Evolutionary conservation across 371 early-diverging fungal species (phyloP).

Genomic region (Lichtheimia corymbifera): DNA sequence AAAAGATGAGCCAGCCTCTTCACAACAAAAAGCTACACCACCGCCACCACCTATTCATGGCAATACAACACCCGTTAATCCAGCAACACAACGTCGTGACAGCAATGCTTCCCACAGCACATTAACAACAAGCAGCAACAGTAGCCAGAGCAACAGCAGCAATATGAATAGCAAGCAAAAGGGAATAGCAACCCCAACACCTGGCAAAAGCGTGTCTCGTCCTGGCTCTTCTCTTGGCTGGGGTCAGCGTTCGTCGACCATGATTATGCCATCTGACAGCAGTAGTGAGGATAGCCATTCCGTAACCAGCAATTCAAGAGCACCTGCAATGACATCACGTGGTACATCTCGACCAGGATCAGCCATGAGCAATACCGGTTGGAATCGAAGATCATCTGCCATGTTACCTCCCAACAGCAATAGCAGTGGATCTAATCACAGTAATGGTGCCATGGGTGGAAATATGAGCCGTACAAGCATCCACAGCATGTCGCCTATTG

Average conservation of each 20-base stretch:
- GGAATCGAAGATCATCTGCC: too few relatives aligned
- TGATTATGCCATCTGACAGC: constrained; percentile 6
- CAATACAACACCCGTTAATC: neutral
- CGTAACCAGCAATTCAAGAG: neutral
- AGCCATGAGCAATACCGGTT: neutral
- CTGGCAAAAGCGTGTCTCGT: neutral
- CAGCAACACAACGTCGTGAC: constrained; percentile 1
- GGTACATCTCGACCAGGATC: neutral
- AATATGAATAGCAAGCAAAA: constrained; percentile 2
- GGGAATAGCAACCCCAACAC: neutral
- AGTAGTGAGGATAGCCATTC: neutral
- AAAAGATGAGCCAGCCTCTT: neutral
- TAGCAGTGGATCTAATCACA: constrained; percentile 3
- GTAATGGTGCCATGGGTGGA: neutral
- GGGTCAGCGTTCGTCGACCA: constrained; percentile 1
- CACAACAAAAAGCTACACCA: neutral
- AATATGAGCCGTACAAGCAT: constrained; percentile 7
- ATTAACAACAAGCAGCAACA: neutral
- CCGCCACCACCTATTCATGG: constrained; percentile 2
- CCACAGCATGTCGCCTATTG: constrained; percentile 9
- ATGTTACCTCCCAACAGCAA: neutral
- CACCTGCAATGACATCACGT: neutral
- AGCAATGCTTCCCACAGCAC: neutral
- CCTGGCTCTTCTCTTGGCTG: constrained; percentile 8
- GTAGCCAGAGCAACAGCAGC: constrained; percentile 1